A percentile compares a stretch with the other conserved stretches of the same genome.
These are phyloP conservation scores for Polysphondylium violaceum DNA, from an alignment of 78 protist species.

Conservation along the genomic window DNA sequence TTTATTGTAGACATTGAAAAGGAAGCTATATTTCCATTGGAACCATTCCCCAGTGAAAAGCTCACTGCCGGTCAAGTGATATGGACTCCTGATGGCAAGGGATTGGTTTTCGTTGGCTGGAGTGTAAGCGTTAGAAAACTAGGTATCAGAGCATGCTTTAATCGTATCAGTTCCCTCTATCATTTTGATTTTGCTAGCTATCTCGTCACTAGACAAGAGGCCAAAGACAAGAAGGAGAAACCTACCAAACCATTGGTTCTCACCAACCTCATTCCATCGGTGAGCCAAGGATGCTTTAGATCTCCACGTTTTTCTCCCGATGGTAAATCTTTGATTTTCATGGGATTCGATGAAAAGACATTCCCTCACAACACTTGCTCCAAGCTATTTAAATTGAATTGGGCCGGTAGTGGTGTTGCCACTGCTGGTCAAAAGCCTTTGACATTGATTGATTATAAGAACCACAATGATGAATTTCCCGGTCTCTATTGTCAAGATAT, in stretches of 20 bases:
- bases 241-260: constrained; percentile 2
- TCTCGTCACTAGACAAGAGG: background rate
- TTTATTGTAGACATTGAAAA: constrained; percentile 47
- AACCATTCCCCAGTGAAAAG: constrained; percentile 16
- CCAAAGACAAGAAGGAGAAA: background rate
- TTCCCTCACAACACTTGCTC: constrained; percentile 64
- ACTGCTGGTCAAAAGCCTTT: background rate
- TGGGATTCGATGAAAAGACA: constrained; percentile 39
- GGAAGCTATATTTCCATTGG: constrained; percentile 37
- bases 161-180: constrained; percentile 17
- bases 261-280: constrained; percentile 14
- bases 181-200: constrained; percentile 1
- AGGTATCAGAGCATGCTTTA: constrained; percentile 75
- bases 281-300: constrained; percentile 43
- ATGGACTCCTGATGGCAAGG: constrained; percentile 53
- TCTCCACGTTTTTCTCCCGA: constrained; percentile 70
- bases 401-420: background rate
- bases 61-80: constrained; percentile 75
- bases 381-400: constrained; percentile 15
- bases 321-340: constrained; percentile 30
- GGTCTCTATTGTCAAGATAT: constrained; percentile 44
- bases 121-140: constrained; percentile 40
- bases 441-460: constrained; percentile 31
- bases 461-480: constrained; percentile 22
- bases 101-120: constrained; percentile 70